A percentile compares a stretch with the other conserved stretches of the same genome.
These are phyloP conservation scores for Annulohypoxylon stygium DNA, from an alignment of 495 filamentous ascomycete species.

Conservation along the genomic window DNA sequence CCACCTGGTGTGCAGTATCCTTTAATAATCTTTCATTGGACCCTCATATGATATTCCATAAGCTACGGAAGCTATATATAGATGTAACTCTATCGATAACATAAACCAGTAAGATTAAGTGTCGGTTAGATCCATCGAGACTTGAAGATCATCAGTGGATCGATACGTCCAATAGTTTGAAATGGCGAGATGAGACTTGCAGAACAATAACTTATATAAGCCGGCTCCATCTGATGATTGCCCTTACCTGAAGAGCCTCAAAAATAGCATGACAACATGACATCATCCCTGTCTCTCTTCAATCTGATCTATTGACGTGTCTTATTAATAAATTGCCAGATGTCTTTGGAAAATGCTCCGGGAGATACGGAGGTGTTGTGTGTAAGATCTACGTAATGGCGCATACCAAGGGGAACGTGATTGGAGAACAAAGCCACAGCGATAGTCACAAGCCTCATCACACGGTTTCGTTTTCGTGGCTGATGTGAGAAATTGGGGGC, in stretches of 20 bases:
- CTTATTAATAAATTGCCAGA: conserved; percentile 2
- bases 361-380: conserved; percentile 14
- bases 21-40: not conserved
- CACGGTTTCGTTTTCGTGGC: conserved; percentile 16
- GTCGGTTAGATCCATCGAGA: conserved; percentile 3
- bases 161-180: conserved; percentile 11
- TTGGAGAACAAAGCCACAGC: conserved; percentile 34
- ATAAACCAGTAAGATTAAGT: conserved; percentile 1
- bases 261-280: not conserved
- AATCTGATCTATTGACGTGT: not conserved
- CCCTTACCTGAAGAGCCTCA: conserved; percentile 17
- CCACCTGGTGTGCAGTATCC: not conserved
- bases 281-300: not conserved
- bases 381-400: conserved; percentile 29
- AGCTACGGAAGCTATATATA: conserved; percentile 1
- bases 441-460: conserved; percentile 19
- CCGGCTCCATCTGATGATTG: not conserved
- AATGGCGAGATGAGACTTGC: conserved; percentile 22
- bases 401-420: conserved; percentile 14
- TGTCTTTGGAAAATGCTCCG: conserved; percentile 19
- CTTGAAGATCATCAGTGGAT: not conserved
- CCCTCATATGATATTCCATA: conserved; percentile 1
- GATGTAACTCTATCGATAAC: not conserved
- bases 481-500: conserved; percentile 13
- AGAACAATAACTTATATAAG: not conserved